Base-by-base conservation (phyloP, 192 early-diverging fungal species). In the Spizellomyces punctatus region DNA sequence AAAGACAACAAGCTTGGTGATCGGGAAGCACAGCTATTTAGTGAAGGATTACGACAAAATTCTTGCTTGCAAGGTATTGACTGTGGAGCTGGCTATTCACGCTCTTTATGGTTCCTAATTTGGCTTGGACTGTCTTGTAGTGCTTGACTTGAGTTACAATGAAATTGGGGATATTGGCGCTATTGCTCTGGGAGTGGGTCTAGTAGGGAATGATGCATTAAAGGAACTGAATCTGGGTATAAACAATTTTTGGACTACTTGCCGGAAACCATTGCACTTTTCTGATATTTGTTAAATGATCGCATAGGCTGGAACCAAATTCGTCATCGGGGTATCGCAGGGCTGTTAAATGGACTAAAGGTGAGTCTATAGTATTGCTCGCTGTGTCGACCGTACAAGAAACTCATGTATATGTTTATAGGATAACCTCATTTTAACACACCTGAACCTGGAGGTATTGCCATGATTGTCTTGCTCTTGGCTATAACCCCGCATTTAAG, bases 151-250 rank as follows among this genome's bases (percentile, higher is more conserved):
- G n/a, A 83, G 81, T 59, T 50, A 82, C 63, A 86, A 86, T 58
- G 14, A 71, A 10, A 82, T 86, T 57, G 85, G 85, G 6, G 80
- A 82, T 57, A 50, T 86, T 21, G 85, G 85, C 36, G 82, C 80
- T 1, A 78, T 81, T 58, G 80, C 81, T 4, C 69, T 86, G 57
- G 85, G 85, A 21, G 50, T 69, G 9, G 85, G 78, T 4, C 17
- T 86, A 4, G 52, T 48, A 4, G 55, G 64, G 12, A 86, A 86
- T 58, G 85, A 84, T 59, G 54, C 62, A 0, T 55, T 86, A 46
- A 75, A 70, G 69, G 85, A 86, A 43, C 67, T 86, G 9, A 80
- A 82, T 75, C 36, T 86, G 48, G 71, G 81, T 82, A 60, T 5
- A 3, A 8, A 16, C 50, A 17, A 44, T 12, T 47, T 1, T 6